phyloP scores from a whole-genome alignment of 192 early-diverging fungal species.

The Coemansia sp. region DNA sequence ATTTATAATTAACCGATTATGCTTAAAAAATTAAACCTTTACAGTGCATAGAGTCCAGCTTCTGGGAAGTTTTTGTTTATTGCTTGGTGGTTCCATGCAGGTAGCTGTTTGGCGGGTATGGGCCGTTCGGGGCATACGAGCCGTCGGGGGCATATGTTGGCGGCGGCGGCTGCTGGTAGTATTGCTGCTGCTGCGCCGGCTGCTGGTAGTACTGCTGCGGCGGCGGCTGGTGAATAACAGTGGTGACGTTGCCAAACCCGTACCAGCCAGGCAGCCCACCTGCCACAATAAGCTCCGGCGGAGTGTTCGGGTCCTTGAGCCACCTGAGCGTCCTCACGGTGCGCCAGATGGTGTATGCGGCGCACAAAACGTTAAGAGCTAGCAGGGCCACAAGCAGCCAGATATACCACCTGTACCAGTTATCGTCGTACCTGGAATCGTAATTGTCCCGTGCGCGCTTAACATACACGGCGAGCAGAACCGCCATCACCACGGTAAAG shows the following conservation, averaged over 20 bases:
- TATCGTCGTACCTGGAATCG: slow-evolving; percentile 11
- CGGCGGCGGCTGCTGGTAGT: slow-evolving; percentile 18
- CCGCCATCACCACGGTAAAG: slow-evolving; percentile 39
- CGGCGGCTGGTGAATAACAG: slow-evolving; percentile 18
- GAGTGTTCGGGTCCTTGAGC: slow-evolving; percentile 38
- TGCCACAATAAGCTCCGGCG: slow-evolving; percentile 35
- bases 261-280: slow-evolving; percentile 18
- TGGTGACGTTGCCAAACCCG: slow-evolving; percentile 11
- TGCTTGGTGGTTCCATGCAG: slow-evolving; percentile 6
- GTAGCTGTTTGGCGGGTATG: background rate
- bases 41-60: too few relatives aligned
- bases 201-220: slow-evolving; percentile 18
- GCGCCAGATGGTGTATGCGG: slow-evolving; percentile 36
- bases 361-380: slow-evolving; percentile 33
- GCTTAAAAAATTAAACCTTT: background rate
- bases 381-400: slow-evolving; percentile 48
- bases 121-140: background rate
- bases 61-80: background rate
- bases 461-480: slow-evolving; percentile 38
- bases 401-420: slow-evolving; percentile 50
- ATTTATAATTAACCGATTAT: background rate
- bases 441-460: slow-evolving; percentile 20
- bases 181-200: slow-evolving; percentile 3
- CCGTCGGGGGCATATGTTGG: slow-evolving; percentile 20
- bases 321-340: slow-evolving; percentile 17